Conservation (phyloP, 768 basidiomycete genomes). For the Lyophyllum shimeji region DNA sequence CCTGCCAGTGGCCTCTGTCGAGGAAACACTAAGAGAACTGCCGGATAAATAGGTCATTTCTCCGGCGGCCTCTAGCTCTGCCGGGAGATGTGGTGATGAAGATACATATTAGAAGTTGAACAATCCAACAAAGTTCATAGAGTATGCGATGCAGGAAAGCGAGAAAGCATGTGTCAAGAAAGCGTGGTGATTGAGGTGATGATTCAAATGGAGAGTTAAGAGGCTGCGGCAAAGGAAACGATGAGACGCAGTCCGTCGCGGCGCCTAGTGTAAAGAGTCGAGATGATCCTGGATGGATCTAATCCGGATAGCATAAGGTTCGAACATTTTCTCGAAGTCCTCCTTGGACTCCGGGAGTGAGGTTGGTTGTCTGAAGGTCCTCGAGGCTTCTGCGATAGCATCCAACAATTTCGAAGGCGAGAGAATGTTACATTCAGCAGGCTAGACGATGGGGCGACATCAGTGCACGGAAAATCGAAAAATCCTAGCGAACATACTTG, state of each 20-base stretch:
- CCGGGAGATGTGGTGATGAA: too few species aligned
- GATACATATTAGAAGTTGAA: too few species aligned
- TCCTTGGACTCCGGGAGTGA: conserved; percentile 3
- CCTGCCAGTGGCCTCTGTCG: too few species aligned
- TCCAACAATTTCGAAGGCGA: conserved; percentile 12
- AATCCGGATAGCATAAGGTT: conserved; percentile 12
- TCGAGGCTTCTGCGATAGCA: conserved; percentile 22
- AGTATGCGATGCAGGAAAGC: background rate
- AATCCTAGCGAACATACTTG: conserved; percentile 6
- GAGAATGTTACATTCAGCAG: conserved; percentile 14
- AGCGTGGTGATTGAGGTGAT: background rate
- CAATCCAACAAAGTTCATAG: background rate
- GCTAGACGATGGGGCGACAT: background rate
- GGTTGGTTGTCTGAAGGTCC: background rate
- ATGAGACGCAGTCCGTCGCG: background rate
- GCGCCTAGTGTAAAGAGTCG: background rate
- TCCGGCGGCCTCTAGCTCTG: too few species aligned
- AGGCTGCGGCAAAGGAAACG: background rate
- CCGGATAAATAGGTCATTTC: too few species aligned
- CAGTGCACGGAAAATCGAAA: background rate
- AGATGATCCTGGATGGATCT: conserved; percentile 6
- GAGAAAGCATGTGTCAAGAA: background rate
- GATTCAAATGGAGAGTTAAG: background rate
- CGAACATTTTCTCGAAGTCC: conserved; percentile 20
- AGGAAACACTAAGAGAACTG: too few species aligned